Evolutionary conservation across 768 basidiomycete species (phyloP), one percentile per base, ranked within the genome.

Genomic region (Clavaria fumosa): DNA sequence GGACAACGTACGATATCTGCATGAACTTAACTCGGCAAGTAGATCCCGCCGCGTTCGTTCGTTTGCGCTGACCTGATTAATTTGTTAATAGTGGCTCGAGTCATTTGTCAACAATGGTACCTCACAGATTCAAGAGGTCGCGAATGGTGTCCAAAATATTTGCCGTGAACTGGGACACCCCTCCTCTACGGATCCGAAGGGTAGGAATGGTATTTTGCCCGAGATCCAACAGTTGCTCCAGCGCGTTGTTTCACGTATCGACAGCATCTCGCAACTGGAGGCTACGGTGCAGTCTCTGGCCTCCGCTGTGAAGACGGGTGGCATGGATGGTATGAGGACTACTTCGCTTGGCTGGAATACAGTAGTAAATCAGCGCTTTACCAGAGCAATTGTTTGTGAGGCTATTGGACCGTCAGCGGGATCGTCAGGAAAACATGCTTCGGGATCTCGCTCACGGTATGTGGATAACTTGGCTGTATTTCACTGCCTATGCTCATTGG

Each of bases 51-150:
- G 1, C 24, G 14, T 41, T 2, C 19, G 28, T 12, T 7, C 15
- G 21, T 17, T 5, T 34, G 15, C 18, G 15, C 1, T 24, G n/a
- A 36, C 27, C 9, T 37, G 35, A 15, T 42, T 40, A 22, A 48
- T 47, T 30, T 46, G 47, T 34, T 23, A 12, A n/a, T 35, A 81
- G 73, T 90, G 86, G 86, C 66, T 90, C 28, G 86, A 89, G 46
- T 60, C 72, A 2, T 86, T 88, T 52, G 81, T 86, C 26, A 74
- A 72, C 27, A 74, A 75, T 31, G 76, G 78, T n/a, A 76, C 75
- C 0, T 67, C 69, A 10, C 80, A 85, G 44, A 75, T 83, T 17
- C 70, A 78, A 47, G 57, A 60, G 23, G 61, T 85, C 10, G 68
- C 73, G 7, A 59, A 61, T 12, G 69, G 69, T 35, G 59, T 86